These are phyloP conservation scores for Clarkia xantiana DNA, from an alignment of 345 rosid species.

Conservation along the genomic window DNA sequence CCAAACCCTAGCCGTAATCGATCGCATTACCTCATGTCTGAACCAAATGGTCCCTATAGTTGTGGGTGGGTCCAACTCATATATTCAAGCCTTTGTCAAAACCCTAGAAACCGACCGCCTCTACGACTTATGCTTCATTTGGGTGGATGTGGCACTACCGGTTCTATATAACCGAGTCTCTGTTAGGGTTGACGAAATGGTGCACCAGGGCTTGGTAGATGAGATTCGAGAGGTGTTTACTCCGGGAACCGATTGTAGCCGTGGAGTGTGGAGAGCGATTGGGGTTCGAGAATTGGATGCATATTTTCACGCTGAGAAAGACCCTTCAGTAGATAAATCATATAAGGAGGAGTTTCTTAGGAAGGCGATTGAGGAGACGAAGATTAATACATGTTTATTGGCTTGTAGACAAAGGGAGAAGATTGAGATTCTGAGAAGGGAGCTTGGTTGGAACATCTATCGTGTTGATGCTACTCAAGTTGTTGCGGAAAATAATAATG, in stretches of 20 bases:
- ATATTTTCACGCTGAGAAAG: too few species aligned
- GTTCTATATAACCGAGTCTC: constrained; percentile 13
- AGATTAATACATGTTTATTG: constrained; percentile 22
- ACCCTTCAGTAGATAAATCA: too few species aligned
- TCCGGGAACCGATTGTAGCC: constrained; percentile 1
- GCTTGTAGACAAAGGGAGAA: constrained; percentile 18
- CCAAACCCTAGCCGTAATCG: constrained; percentile 9
- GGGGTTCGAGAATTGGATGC: constrained; percentile 37
- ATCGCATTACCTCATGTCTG: constrained; percentile 11
- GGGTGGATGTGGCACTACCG: constrained; percentile 21
- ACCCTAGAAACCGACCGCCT: constrained; percentile 4
- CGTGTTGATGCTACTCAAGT: constrained; percentile 6
- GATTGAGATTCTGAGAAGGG: constrained; percentile 12
- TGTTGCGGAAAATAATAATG: constrained; percentile 1
- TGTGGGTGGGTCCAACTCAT: constrained; percentile 29
- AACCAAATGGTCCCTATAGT: constrained; percentile 17
- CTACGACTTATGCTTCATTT: constrained; percentile 20
- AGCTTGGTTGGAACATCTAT: constrained; percentile 4
- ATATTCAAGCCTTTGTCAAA: constrained; percentile 15
- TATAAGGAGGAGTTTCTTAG: too few species aligned
- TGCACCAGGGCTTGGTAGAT: too few species aligned
- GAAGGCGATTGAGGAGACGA: too few species aligned
- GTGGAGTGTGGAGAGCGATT: constrained; percentile 22
- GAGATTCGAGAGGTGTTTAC: constrained; percentile 2
- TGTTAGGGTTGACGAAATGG: too few species aligned